Evolutionary conservation across 1,284 basidiomycete genomes (phyloP).

Genomic region (Erythrobasidium hasegawianum): DNA sequence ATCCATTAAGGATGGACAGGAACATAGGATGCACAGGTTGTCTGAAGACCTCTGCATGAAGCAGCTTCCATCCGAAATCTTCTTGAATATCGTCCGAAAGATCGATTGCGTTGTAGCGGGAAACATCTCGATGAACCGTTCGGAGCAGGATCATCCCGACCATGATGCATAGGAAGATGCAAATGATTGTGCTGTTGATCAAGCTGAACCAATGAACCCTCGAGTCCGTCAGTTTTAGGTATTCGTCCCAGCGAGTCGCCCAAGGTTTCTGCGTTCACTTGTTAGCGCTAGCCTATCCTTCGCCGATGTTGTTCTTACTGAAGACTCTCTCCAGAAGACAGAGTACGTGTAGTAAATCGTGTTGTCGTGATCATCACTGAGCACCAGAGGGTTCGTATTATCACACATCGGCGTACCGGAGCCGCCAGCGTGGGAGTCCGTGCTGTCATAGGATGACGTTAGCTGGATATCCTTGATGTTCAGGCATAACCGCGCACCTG

Average conservation of each 20-base stretch:
- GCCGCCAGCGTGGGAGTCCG: conserved; percentile 33
- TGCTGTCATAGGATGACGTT: too few relatives aligned
- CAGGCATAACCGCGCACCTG: too few relatives aligned
- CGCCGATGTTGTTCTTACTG: not conserved
- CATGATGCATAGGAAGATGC: conserved; percentile 82
- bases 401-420: conserved; percentile 31
- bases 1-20: conserved; percentile 80
- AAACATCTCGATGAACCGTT: conserved; percentile 85
- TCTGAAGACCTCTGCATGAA: conserved; percentile 95
- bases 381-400: conserved; percentile 53
- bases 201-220: conserved; percentile 74
- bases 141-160: conserved; percentile 85
- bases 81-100: conserved; percentile 57
- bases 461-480: too few relatives aligned
- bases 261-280: conserved; percentile 49
- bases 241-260: conserved; percentile 95
- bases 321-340: conserved; percentile 71
- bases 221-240: conserved; percentile 58
- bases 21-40: conserved; percentile 72
- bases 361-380: conserved; percentile 63
- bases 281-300: not conserved
- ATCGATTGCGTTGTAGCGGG: conserved; percentile 93
- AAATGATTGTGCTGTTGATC: conserved; percentile 87
- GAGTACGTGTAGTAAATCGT: conserved; percentile 84
- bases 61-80: conserved; percentile 96